phyloP scores from a whole-genome alignment of 2,329 filamentous ascomycete genomes.

The Westerdykella ornata region DNA sequence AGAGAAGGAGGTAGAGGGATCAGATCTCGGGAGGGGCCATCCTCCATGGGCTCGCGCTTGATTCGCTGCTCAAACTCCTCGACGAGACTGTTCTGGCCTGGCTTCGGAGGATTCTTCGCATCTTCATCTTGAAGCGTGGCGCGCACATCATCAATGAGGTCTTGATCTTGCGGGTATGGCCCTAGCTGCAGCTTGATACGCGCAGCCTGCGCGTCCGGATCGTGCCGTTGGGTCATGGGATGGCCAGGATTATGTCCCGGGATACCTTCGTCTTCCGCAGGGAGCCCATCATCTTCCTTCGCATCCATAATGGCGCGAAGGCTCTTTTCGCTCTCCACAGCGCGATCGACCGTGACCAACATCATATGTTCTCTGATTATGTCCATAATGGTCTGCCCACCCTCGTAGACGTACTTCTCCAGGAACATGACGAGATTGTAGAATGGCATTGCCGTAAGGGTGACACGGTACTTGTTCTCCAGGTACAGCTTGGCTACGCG shows the following conservation, averaged over 20 bases:
- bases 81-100: conserved; percentile 66
- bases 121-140: conserved; percentile 85
- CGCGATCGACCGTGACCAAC: conserved; percentile 54
- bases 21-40: conserved; percentile 69
- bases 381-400: conserved; percentile 69
- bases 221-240: conserved; percentile 53
- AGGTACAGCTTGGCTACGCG: conserved; percentile 72
- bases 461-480: conserved; percentile 81
- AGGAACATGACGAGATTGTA: conserved; percentile 80
- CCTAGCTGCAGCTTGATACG: conserved; percentile 63
- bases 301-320: conserved; percentile 54
- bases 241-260: conserved; percentile 61
- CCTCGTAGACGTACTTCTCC: conserved; percentile 75
- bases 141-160: conserved; percentile 76
- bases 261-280: conserved; percentile 62
- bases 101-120: conserved; percentile 61
- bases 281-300: conserved; percentile 51
- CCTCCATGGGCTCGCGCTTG: conserved; percentile 83
- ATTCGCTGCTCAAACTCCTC: conserved; percentile 83
- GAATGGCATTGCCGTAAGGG: conserved; percentile 78
- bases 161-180: conserved; percentile 72
- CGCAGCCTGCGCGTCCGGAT: conserved; percentile 50
- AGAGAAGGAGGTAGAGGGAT: conserved; percentile 83
- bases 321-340: conserved; percentile 50
- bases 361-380: conserved; percentile 60